Base-by-base conservation (phyloP, 2,329 filamentous ascomycete species). In the Pseudogymnoascus sp. region DNA sequence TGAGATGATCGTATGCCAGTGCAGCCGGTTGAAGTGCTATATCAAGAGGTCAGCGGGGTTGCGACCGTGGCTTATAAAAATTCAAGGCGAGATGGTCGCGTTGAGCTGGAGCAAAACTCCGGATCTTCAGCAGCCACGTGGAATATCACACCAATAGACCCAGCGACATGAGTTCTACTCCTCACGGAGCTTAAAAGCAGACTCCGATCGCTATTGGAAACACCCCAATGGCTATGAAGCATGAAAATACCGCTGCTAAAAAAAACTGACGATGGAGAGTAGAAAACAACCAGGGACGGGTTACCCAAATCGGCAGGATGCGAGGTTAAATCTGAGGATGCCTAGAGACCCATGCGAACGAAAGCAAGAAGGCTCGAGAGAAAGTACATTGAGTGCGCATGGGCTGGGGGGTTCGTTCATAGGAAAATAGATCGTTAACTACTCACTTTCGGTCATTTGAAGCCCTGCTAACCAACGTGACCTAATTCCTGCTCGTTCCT, bases 1-100 rank as follows among this genome's bases (percentile, higher is more conserved):
- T 74, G 69, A 73, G 73, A 69, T 69, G 69, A 67, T 69, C 68
- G 66, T 70, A 65, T 43, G 67, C 38, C 59, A 70, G 64, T 53
- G 64, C 66, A 63, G 66, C 62, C 65, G 68, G 66, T 65, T 63
- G 63, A 62, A 71, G 69, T 65, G 69, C 71, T 72, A 61, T 59
- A 61, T 42, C 60, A 61, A 23, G 21, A 28, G 60, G 66, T 71
- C 66, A 71, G 69, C 61, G 23, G 7, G 40, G 8, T 49, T 62
- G 18, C 42, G 31, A 36, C 38, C 42, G 37, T 61, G 60, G 43
- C 38, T 43, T 49, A 43, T 23, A 61, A 43, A 28, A 61, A 14
- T 61, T 9, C 60, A 61, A 21, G 43, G 37, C 16, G 38, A 61
- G 60, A 42, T 61, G 37, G 38, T 12, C 59, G 38, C 37, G 43